A percentile compares a stretch with the other conserved stretches of the same genome.
phyloP scores from a whole-genome alignment of 441 rosid species.

The Flueggea neowawraea region DNA sequence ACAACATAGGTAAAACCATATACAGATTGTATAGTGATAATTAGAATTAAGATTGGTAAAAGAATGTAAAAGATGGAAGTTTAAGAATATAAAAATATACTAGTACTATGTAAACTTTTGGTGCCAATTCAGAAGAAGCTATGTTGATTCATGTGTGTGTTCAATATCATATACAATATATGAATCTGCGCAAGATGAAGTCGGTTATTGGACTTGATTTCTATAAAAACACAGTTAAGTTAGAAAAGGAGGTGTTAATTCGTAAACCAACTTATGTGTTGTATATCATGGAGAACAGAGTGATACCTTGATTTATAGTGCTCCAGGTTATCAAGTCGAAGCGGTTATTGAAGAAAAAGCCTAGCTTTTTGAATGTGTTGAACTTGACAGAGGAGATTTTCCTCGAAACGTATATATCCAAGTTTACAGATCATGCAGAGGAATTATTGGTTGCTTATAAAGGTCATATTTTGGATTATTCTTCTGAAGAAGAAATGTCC shows the following conservation, averaged over 20 bases:
- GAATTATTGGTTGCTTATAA: slow-evolving; percentile 37
- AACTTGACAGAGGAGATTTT: slow-evolving; percentile 19
- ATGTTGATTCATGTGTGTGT: no score
- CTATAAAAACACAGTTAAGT: slow-evolving; percentile 20
- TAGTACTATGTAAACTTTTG: no score
- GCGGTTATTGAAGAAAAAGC: slow-evolving; percentile 22
- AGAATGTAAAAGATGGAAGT: no score
- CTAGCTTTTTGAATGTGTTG: slow-evolving; percentile 10
- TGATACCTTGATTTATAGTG: slow-evolving; percentile 34
- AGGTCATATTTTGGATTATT: slow-evolving; percentile 18
- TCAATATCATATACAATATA: no score
- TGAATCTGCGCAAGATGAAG: no score
- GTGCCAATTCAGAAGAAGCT: no score
- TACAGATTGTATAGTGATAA: no score
- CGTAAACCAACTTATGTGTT: slow-evolving; percentile 18
- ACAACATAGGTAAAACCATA: no score
- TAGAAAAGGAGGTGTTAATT: slow-evolving; percentile 21
- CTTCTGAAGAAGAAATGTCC: not conserved
- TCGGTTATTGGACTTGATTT: slow-evolving; percentile 27
- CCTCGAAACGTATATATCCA: slow-evolving; percentile 23
- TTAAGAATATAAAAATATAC: no score
- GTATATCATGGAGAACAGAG: slow-evolving; percentile 32
- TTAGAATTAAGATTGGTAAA: no score
- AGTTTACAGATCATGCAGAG: slow-evolving; percentile 25
- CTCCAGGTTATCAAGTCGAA: slow-evolving; percentile 30